Evolutionary conservation across 495 filamentous ascomycete species (phyloP).

Genomic region (Penicillium verhagenii): DNA sequence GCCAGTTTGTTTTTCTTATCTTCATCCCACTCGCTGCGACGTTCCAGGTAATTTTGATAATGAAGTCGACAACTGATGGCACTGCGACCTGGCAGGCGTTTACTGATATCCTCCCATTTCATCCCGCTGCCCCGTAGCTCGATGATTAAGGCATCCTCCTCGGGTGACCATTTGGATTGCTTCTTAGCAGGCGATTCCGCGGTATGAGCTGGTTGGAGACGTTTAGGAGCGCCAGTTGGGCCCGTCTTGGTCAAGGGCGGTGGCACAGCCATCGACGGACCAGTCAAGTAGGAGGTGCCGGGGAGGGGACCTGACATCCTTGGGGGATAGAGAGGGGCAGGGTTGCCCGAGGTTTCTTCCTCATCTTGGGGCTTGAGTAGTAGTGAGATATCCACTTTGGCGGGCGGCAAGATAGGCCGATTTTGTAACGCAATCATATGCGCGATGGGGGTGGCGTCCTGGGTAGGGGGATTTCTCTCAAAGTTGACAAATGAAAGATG

Average conservation of each 20-base stretch:
- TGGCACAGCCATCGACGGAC: constrained; percentile 27
- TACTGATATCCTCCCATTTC: constrained; percentile 99
- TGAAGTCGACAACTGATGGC: constrained; percentile 91
- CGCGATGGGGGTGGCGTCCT: constrained; percentile 30
- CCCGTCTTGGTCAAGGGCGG: constrained; percentile 34
- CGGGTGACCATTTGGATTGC: constrained; percentile 92
- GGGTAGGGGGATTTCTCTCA: not conserved
- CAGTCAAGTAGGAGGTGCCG: constrained; percentile 31
- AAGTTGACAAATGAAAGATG: not conserved
- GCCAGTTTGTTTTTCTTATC: constrained; percentile 97
- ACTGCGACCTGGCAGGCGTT: constrained; percentile 82
- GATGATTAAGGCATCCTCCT: constrained; percentile 89
- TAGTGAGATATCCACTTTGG: constrained; percentile 87
- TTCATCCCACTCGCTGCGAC: constrained; percentile 89
- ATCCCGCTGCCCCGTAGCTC: constrained; percentile 82
- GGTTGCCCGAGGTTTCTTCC: constrained; percentile 65
- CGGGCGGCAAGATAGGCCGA: constrained; percentile 51
- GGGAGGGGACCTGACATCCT: constrained; percentile 50
- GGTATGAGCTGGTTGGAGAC: constrained; percentile 47
- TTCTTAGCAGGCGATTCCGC: constrained; percentile 83
- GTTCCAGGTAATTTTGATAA: constrained; percentile 96
- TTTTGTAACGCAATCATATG: constrained; percentile 55
- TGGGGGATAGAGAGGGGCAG: constrained; percentile 49
- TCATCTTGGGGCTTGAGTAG: constrained; percentile 78
- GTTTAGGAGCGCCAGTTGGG: constrained; percentile 46